A percentile compares a stretch with the other conserved stretches of the same genome.
Conservation (phyloP, 1,284 basidiomycete species). For the Calocybe gambosa region DNA sequence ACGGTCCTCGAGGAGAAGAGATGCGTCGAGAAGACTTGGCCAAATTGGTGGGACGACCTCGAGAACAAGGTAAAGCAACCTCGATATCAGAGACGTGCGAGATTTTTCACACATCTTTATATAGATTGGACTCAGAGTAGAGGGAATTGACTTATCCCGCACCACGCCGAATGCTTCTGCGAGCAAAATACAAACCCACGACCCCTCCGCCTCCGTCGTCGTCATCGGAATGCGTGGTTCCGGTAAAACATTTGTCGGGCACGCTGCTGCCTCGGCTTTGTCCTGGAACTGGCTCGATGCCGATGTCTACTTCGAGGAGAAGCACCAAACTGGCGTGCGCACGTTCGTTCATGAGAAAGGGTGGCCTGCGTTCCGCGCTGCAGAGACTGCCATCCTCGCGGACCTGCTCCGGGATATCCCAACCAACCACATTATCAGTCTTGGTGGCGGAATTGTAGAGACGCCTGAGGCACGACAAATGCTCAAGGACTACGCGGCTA, state of each 20-base stretch:
- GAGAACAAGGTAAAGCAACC: conserved; percentile 72
- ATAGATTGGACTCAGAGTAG: conserved; percentile 85
- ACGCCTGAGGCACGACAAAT: conserved; percentile 68
- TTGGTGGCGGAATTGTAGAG: conserved; percentile 97
- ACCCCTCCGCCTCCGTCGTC: conserved; percentile 64
- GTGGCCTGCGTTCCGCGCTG: conserved; percentile 40
- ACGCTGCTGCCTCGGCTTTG: conserved; percentile 70
- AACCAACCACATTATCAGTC: conserved; percentile 73
- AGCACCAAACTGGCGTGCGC: conserved; percentile 60
- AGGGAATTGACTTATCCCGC: conserved; percentile 72
- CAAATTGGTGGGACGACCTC: conserved; percentile 99
- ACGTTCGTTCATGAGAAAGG: conserved; percentile 71
- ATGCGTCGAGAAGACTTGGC: conserved; percentile 99
- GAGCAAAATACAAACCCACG: conserved; percentile 31
- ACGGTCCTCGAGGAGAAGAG: conserved; percentile 93
- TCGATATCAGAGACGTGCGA: neutral
- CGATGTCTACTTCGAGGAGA: conserved; percentile 73
- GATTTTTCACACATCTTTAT: conserved; percentile 8
- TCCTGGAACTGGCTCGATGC: conserved; percentile 85
- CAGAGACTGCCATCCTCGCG: conserved; percentile 39
- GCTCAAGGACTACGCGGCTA: conserved; percentile 62
- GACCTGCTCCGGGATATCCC: conserved; percentile 54
- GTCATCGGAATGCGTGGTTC: conserved; percentile 97
- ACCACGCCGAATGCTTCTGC: conserved; percentile 38
- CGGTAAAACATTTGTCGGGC: conserved; percentile 90